Evolutionary conservation across 139 green algal species (phyloP).

Genomic region (Asterochloris sp.): DNA sequence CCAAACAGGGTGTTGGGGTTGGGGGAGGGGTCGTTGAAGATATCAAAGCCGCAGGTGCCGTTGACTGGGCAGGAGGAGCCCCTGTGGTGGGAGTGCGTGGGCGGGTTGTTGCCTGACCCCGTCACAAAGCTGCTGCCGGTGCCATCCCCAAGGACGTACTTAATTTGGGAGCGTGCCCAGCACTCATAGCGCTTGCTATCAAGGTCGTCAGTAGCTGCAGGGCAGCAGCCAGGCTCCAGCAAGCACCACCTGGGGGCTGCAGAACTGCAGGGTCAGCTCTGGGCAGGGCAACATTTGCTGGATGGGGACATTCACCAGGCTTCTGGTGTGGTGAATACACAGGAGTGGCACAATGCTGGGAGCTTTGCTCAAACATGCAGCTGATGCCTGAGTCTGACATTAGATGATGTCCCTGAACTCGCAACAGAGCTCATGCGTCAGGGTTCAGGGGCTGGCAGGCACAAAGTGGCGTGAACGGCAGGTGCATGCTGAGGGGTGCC

Average conservation of each 20-base stretch:
- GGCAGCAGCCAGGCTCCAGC: background rate
- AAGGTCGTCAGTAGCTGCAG: constrained; percentile 11
- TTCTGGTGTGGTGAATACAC: too few species aligned
- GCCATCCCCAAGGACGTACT: constrained; percentile 26
- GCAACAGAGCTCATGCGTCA: too few species aligned
- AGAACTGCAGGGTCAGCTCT: too few species aligned
- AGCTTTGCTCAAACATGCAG: too few species aligned
- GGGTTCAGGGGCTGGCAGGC: too few species aligned
- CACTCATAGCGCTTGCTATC: constrained; percentile 10
- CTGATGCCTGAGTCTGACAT: too few species aligned
- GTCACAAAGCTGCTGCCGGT: constrained; percentile 39
- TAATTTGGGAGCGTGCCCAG: constrained; percentile 20
- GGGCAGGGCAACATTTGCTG: too few species aligned
- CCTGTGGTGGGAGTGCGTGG: constrained; percentile 40
- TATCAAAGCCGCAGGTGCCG: constrained; percentile 38
- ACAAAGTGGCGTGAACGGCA: too few species aligned
- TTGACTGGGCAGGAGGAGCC: constrained; percentile 39
- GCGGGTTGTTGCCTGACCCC: constrained; percentile 38
- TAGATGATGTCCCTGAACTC: too few species aligned
- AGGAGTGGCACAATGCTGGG: too few species aligned
- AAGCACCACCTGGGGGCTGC: too few species aligned
- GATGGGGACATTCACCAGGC: too few species aligned
- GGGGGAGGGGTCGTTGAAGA: constrained; percentile 29
- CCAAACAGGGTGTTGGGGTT: constrained; percentile 43
- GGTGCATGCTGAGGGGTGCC: background rate